A percentile compares a stretch with the other conserved stretches of the same genome.
Evolutionary conservation across 2,329 filamentous ascomycete species (phyloP).

Genomic region (Graphiopsis chlorocephala): DNA sequence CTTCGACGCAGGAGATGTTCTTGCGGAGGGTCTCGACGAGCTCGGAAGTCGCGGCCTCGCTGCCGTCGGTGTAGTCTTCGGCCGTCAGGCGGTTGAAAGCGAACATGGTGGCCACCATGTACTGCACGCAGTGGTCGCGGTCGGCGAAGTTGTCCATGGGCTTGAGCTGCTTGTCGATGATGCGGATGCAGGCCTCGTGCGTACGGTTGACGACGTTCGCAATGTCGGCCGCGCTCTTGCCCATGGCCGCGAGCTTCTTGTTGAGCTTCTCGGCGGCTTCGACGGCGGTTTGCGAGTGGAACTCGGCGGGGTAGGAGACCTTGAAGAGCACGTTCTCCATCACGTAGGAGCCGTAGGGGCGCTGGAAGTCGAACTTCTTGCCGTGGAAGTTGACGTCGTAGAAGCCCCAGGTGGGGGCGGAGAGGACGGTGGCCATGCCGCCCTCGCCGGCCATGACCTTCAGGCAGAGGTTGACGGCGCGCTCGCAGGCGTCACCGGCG

Average conservation of each 20-base stretch:
- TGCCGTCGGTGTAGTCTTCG: conserved; percentile 87
- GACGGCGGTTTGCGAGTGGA: conserved; percentile 97
- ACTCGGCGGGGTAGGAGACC: conserved; percentile 97
- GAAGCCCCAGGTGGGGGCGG: conserved; percentile 93
- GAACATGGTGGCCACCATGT: conserved; percentile 97
- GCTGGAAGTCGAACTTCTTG: conserved; percentile 94
- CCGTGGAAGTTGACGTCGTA: conserved; percentile 98
- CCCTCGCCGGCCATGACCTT: conserved; percentile 96
- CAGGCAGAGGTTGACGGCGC: conserved; percentile 94
- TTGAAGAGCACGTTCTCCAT: conserved; percentile 99
- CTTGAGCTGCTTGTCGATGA: conserved; percentile 99
- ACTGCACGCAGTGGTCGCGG: conserved; percentile 98
- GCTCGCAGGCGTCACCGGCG: conserved; percentile 94
- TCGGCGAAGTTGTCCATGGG: conserved; percentile 99
- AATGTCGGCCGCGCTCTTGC: conserved; percentile 92
- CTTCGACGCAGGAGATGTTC: conserved; percentile 94
- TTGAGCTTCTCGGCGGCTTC: conserved; percentile 89
- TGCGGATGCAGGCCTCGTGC: conserved; percentile 96
- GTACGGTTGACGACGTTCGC: conserved; percentile 91
- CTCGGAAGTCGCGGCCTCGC: conserved; percentile 84
- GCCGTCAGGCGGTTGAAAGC: conserved; percentile 91
- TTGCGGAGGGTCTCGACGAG: conserved; percentile 88
- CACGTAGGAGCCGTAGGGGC: conserved; percentile 94
- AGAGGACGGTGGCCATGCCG: conserved; percentile 88
- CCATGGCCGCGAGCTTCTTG: conserved; percentile 74